These are phyloP conservation scores for Saussurea involucrata DNA, from an alignment of 129 eudicot genomes.

Conservation along the genomic window DNA sequence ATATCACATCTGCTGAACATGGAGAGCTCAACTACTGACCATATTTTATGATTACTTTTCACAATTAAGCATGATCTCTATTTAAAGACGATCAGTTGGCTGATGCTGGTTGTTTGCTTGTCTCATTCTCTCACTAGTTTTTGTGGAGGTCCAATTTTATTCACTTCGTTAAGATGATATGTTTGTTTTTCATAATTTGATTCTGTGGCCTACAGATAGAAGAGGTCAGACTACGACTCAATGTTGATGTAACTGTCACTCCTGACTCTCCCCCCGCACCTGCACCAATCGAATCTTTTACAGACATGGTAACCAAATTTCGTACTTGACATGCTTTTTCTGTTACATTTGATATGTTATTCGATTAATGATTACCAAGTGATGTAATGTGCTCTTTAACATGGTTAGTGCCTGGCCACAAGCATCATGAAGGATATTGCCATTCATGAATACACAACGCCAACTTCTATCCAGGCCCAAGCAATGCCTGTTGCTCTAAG, in stretches of 20 bases:
- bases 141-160: background rate
- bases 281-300: constrained; percentile 76
- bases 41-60: constrained; percentile 3
- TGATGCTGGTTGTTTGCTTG: background rate
- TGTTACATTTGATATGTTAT: background rate
- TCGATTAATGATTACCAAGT: background rate
- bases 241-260: constrained; percentile 68
- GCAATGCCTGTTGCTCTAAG: constrained; percentile 91
- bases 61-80: background rate
- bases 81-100: constrained; percentile 4
- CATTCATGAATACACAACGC: constrained; percentile 66
- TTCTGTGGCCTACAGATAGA: constrained; percentile 48
- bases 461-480: constrained; percentile 87
- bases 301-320: constrained; percentile 61
- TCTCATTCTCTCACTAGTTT: background rate
- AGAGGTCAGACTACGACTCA: constrained; percentile 78
- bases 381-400: background rate
- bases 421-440: constrained; percentile 76
- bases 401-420: constrained; percentile 49
- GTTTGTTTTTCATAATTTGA: background rate
- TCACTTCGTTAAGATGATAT: background rate
- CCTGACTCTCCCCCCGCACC: constrained; percentile 68
- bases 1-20: constrained; percentile 10
- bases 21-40: constrained; percentile 1
- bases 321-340: background rate